Base-by-base conservation (phyloP, 2,329 filamentous ascomycete genomes). In the Fusarium abutilonis region DNA sequence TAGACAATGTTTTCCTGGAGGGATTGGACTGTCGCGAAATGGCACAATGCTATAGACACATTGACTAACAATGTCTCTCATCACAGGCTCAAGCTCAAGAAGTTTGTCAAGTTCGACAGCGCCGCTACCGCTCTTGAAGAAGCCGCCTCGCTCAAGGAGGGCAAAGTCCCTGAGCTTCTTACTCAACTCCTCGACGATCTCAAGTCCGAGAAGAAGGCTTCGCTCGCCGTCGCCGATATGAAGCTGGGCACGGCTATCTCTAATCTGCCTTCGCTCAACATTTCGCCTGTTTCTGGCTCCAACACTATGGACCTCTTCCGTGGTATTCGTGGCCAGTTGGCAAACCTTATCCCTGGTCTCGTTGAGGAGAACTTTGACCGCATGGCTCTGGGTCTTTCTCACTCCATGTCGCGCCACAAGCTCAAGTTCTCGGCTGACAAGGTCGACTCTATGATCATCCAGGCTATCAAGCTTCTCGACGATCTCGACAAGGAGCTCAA, bases 371-470 rank as follows among this genome's bases (percentile, higher is more conserved):
- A 95, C 75, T 87, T 98, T 74, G 90, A 92, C 74, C 95, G 93
- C 72, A 98, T 98, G 91, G 89, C 92, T 21, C 86, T 99, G 58
- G 95, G 95, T 87, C 89, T 99, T 46, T 96, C 94, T 32, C 95
- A 99, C 82, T 97, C 93, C 53, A 89, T 99, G 73, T 96, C 94
- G 43, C 89, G 93, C 65, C 93, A 99, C 82, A 98, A 97, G 85
- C 88, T 99, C 74, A 97, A 97, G 83, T 99, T 99, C 81, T 97
- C 92, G 9, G 90, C 94, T 54, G 93, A 99, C 75, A 99, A 99
- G 84, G 94, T 99, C 69, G 95, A 99, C 76, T 95, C 95, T 47
- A 99, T 99, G 95, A 97, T 99, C 74, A 93, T 99, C 56, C 95
- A 99, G 80, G 93, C 93, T 54, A 95, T 99, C 75, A 89, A 90